These are phyloP conservation scores for Scolecobasidium constrictum DNA, from an alignment of 2,329 filamentous ascomycete genomes.

Conservation along the genomic window DNA sequence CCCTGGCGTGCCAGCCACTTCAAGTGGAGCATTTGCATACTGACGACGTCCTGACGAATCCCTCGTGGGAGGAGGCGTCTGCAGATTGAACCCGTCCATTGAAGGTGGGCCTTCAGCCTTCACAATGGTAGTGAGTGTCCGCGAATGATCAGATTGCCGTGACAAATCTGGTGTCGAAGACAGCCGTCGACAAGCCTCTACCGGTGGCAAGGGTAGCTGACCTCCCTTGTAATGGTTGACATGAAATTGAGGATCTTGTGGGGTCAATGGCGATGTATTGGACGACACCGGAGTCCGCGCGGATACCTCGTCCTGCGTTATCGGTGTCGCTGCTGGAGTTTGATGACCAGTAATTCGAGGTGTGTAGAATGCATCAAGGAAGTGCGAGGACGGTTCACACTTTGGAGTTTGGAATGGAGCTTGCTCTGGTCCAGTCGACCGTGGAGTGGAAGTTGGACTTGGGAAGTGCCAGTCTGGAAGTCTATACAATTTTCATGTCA, in stretches of 20 bases:
- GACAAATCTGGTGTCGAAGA: slow-evolving; percentile 42
- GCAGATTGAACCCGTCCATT: slow-evolving; percentile 40
- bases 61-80: slow-evolving; percentile 51
- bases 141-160: no score
- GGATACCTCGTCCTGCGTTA: slow-evolving; percentile 17
- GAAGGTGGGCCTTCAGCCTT: no score
- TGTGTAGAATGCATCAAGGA: slow-evolving; percentile 39
- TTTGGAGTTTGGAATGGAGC: slow-evolving; percentile 33
- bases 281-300: slow-evolving; percentile 23
- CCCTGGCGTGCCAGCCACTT: slow-evolving; percentile 19
- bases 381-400: slow-evolving; percentile 31
- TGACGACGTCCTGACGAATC: slow-evolving; percentile 41
- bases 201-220: slow-evolving; percentile 44
- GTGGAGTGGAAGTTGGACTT: slow-evolving; percentile 39
- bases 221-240: slow-evolving; percentile 49
- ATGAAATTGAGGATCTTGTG: slow-evolving; percentile 41
- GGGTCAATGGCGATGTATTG: slow-evolving; percentile 22
- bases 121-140: no score
- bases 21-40: slow-evolving; percentile 22
- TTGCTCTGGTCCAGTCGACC: slow-evolving; percentile 29
- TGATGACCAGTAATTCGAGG: slow-evolving; percentile 29
- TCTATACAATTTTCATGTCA: slow-evolving; percentile 17
- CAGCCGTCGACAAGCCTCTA: slow-evolving; percentile 47
- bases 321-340: slow-evolving; percentile 31
- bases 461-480: slow-evolving; percentile 38